Conservation (phyloP, 495 filamentous ascomycete species). For the Xylaria sp. region DNA sequence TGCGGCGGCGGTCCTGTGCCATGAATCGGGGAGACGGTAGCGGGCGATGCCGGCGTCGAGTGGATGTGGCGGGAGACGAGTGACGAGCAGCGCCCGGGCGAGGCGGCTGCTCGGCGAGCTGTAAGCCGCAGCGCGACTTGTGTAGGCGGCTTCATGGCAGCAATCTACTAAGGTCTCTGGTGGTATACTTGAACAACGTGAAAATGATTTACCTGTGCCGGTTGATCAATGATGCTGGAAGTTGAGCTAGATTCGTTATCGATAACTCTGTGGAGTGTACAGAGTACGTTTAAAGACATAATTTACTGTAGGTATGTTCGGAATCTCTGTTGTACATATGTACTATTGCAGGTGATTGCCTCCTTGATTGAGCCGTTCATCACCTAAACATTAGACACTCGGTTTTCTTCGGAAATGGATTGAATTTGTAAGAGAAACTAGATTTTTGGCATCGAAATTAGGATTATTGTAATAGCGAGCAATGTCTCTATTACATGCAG, state of each 20-base stretch:
- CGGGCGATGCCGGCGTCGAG: constrained; percentile 47
- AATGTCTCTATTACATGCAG: background rate
- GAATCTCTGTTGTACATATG: no score
- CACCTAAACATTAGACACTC: no score
- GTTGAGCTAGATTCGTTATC: constrained; percentile 3
- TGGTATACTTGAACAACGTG: background rate
- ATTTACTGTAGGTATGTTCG: no score
- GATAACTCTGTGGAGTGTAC: background rate
- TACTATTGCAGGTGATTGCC: no score
- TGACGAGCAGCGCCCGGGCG: constrained; percentile 14
- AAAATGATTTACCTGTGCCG: background rate
- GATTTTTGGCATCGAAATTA: background rate
- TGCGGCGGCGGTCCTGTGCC: constrained; percentile 85
- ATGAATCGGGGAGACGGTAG: constrained; percentile 68
- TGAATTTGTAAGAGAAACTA: background rate
- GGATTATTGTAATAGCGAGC: background rate
- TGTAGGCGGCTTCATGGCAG: constrained; percentile 44
- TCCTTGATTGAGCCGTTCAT: no score
- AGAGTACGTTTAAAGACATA: constrained; percentile 7
- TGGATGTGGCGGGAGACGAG: constrained; percentile 47
- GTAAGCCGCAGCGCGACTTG: constrained; percentile 40
- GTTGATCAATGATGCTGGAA: background rate
- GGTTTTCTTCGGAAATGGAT: background rate
- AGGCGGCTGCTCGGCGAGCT: constrained; percentile 4
- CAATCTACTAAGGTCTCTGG: background rate